Conservation (phyloP, 805 yeast genomes). For the Hanseniaspora lachancei region DNA sequence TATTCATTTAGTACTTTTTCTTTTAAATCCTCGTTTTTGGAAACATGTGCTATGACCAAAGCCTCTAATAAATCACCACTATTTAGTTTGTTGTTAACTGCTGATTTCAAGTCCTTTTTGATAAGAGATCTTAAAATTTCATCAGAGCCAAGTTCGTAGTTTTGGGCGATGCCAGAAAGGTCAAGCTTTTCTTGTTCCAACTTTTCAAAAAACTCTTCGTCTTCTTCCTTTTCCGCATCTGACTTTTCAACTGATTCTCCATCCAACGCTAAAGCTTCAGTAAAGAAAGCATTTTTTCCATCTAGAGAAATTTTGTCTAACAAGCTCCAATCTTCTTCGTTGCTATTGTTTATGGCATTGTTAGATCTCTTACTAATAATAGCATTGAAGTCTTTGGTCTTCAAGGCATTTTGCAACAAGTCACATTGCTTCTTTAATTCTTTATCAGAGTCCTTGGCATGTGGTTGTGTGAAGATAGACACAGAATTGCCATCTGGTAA, state of each 20-base stretch:
- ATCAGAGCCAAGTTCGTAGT: slow-evolving; percentile 29
- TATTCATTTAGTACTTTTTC: slow-evolving; percentile 59
- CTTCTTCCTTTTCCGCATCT: slow-evolving; percentile 22
- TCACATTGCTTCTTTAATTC: slow-evolving; percentile 13
- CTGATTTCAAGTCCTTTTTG: slow-evolving; percentile 48
- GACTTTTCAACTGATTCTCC: slow-evolving; percentile 22
- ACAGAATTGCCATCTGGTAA: slow-evolving; percentile 32
- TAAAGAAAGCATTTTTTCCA: slow-evolving; percentile 41
- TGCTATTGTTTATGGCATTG: slow-evolving; percentile 29
- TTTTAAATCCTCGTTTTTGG: slow-evolving; percentile 43
- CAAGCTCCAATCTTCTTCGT: slow-evolving; percentile 53
- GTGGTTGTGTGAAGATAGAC: slow-evolving; percentile 27
- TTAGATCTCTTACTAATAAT: slow-evolving; percentile 45
- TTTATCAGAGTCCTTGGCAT: slow-evolving; percentile 31
- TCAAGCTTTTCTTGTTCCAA: slow-evolving; percentile 24
- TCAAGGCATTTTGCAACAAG: slow-evolving; percentile 44
- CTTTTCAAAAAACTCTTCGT: slow-evolving; percentile 30
- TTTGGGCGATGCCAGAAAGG: slow-evolving; percentile 47
- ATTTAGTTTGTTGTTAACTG: slow-evolving; percentile 54
- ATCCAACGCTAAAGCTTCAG: slow-evolving; percentile 31
- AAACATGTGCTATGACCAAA: slow-evolving; percentile 61
- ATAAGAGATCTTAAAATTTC: slow-evolving; percentile 39
- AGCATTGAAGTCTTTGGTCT: slow-evolving; percentile 38
- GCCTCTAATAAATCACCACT: slow-evolving; percentile 60
- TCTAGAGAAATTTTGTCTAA: slow-evolving; percentile 38